Percentiles rank a stretch among this genome's conserved stretches.
Conservation (phyloP, 805 yeast genomes). For the Spathaspora arborariae region DNA sequence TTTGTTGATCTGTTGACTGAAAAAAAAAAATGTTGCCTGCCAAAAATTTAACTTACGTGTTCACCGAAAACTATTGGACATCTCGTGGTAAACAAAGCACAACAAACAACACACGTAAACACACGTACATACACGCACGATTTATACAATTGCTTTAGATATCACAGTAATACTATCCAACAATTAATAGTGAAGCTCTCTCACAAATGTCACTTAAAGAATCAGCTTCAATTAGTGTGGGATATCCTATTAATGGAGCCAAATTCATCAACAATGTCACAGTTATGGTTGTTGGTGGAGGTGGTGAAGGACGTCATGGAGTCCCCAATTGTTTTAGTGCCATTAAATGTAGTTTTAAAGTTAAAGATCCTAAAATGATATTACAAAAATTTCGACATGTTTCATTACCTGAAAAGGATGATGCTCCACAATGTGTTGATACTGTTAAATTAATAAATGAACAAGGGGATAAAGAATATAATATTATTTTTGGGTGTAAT, state of each 20-base stretch:
- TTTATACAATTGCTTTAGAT: too few species aligned
- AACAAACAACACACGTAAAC: too few species aligned
- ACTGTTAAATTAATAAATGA: constrained; percentile 29
- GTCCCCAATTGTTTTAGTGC: constrained; percentile 80
- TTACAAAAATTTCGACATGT: constrained; percentile 64
- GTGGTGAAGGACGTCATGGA: constrained; percentile 91
- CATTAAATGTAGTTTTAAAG: constrained; percentile 52
- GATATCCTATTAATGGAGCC: constrained; percentile 81
- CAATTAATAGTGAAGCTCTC: too few species aligned
- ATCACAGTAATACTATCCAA: too few species aligned
- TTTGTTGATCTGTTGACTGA: too few species aligned
- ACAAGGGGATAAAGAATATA: constrained; percentile 30
- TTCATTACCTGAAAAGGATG: constrained; percentile 60
- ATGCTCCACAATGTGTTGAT: constrained; percentile 84
- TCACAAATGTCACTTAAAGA: constrained; percentile 33
- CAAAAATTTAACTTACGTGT: too few species aligned
- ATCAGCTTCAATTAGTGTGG: constrained; percentile 40
- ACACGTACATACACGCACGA: too few species aligned
- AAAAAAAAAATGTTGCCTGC: too few species aligned
- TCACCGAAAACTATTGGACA: too few species aligned
- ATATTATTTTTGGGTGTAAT: constrained; percentile 73
- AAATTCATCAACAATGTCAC: constrained; percentile 59
- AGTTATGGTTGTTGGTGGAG: constrained; percentile 84
- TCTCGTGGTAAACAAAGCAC: too few species aligned
- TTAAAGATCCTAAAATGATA: constrained; percentile 34